Evolutionary conservation across 345 rosid genomes (phyloP), one percentile per base, ranked within the genome.

Genomic region (Brassica rapa): DNA sequence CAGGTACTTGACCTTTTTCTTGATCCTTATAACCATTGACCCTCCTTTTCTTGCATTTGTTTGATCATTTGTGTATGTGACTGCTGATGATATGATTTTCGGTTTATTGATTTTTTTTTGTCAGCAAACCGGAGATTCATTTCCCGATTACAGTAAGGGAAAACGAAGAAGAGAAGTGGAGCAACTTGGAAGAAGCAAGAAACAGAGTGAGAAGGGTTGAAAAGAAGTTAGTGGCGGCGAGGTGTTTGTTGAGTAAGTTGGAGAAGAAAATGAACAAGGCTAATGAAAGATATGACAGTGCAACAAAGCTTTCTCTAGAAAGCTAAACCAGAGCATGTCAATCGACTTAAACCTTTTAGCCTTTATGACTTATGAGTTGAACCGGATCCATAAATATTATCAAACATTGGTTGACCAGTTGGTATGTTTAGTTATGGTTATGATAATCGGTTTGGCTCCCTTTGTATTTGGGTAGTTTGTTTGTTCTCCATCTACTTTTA

Each of bases 1-100:
- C 55, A 63, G 90, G 93, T 91, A 86, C 15, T 77, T 8, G 11
- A 16, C 25, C 59, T 0, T 59, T 6, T 27, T 9, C 46, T 19
- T 19, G 21, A 19, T 19, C 21, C 21, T 19, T 25, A 3, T 25
- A 25, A 25, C 29, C 29, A 25, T 25, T 25, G 29, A 25, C 29
- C 0, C 29, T 25, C 4, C 29, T 4, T 0, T 25, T 25, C 29
- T 25, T 25, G 29, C 29, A 25, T 25, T 25, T 25, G 29, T 25
- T 25, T 25, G 29, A 25, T 25, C 29, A 25, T 25, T 25, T 25
- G 27, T 24, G n/a, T 41, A 30, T 27, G 4, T 33, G 70, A 46
- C 27, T 25, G 5, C 14, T 70, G 33, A 19, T 62, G 5, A 25
- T 25, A 25, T 25, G 29, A 25, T 25, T 25, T 25, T 25, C 29